Evolutionary conservation across 177 flowering plant species (phyloP).

Genomic region (Vitis hybrid): DNA sequence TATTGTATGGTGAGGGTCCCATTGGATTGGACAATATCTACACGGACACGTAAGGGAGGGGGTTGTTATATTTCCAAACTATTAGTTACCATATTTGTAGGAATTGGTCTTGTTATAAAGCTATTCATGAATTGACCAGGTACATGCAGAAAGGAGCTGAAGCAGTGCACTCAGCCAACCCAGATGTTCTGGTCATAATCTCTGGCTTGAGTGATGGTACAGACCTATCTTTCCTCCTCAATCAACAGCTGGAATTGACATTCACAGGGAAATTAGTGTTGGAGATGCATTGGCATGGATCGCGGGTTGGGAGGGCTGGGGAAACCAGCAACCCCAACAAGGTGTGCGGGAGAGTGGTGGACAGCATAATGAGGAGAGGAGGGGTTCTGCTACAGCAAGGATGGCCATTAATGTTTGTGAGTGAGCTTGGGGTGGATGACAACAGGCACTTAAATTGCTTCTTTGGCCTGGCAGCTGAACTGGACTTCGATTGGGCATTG

Average conservation of each 20-base stretch:
- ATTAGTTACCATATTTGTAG: neutral
- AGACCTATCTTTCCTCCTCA: slow-evolving; percentile 14
- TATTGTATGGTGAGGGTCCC: too few relatives aligned
- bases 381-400: slow-evolving; percentile 60
- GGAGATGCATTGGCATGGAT: slow-evolving; percentile 65
- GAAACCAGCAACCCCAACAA: slow-evolving; percentile 40
- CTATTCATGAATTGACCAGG: too few relatives aligned
- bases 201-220: slow-evolving; percentile 21
- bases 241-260: slow-evolving; percentile 10
- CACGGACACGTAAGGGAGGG: too few relatives aligned
- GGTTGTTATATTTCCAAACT: too few relatives aligned
- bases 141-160: too few relatives aligned
- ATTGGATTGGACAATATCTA: too few relatives aligned
- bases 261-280: slow-evolving; percentile 51
- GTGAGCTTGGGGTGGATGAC: slow-evolving; percentile 84
- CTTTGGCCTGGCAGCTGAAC: slow-evolving; percentile 58
- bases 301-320: slow-evolving; percentile 45
- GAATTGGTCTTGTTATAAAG: too few relatives aligned
- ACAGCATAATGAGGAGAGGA: slow-evolving; percentile 33
- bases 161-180: slow-evolving; percentile 4
- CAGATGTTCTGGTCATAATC: slow-evolving; percentile 23
- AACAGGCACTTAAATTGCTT: slow-evolving; percentile 76
- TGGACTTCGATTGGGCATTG: slow-evolving; percentile 61
- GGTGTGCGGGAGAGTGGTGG: slow-evolving; percentile 51
- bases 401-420: slow-evolving; percentile 61